phyloP scores from a whole-genome alignment of 441 rosid genomes.

The Breynia disticha region DNA sequence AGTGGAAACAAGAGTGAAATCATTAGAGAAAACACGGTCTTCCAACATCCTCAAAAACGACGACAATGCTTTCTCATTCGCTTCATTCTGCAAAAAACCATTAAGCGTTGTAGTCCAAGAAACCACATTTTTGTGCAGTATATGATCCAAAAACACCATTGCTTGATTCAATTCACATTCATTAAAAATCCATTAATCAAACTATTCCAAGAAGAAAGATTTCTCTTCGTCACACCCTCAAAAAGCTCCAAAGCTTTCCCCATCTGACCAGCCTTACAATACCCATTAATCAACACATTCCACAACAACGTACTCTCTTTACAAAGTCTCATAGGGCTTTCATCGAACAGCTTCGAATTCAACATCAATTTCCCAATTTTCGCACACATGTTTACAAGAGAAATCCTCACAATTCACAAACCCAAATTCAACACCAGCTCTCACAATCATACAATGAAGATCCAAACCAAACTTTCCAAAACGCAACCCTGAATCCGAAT shows the following conservation, averaged over 20 bases:
- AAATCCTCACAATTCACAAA: conserved; percentile 35
- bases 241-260: conserved; percentile 39
- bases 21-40: conserved; percentile 39
- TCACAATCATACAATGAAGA: conserved; percentile 36
- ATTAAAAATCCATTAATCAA: conserved; percentile 45
- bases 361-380: conserved; percentile 23
- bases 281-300: conserved; percentile 65
- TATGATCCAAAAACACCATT: conserved; percentile 29
- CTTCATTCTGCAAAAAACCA: conserved; percentile 34
- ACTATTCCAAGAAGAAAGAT: conserved; percentile 46
- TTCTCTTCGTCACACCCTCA: conserved; percentile 38
- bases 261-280: conserved; percentile 34
- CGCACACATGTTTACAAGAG: conserved; percentile 45
- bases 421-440: conserved; percentile 35
- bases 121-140: conserved; percentile 39
- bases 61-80: conserved; percentile 34
- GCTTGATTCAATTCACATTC: conserved; percentile 33
- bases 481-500: conserved; percentile 29
- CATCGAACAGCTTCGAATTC: conserved; percentile 45
- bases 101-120: conserved; percentile 52
- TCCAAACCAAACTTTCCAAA: conserved; percentile 26
- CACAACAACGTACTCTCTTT: conserved; percentile 32
- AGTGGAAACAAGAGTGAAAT: conserved; percentile 38
- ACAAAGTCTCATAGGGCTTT: conserved; percentile 40
- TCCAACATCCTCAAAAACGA: conserved; percentile 44